Conservation (phyloP, 2,329 filamentous ascomycete genomes). For the Aureobasidium vineae region DNA sequence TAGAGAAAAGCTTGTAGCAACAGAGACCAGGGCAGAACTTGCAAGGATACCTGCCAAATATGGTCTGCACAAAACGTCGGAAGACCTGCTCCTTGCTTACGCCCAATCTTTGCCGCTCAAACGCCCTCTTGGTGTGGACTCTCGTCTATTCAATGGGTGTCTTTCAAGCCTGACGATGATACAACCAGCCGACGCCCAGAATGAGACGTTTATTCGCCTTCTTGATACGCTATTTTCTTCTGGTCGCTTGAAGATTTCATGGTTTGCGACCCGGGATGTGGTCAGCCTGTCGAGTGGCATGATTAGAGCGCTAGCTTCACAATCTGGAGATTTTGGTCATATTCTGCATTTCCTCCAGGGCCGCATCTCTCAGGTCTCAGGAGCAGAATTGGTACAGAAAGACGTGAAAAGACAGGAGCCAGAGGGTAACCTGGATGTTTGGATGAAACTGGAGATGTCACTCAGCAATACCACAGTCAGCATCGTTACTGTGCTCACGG, state of each 20-base stretch:
- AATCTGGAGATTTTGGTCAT: background rate
- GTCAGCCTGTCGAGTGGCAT: slow-evolving; percentile 39
- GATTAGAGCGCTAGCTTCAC: slow-evolving; percentile 34
- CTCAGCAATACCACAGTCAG: slow-evolving; percentile 27
- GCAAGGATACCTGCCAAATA: slow-evolving; percentile 8
- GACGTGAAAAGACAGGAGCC: background rate
- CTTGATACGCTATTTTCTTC: slow-evolving; percentile 38
- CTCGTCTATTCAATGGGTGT: slow-evolving; percentile 20
- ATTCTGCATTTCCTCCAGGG: slow-evolving; percentile 1
- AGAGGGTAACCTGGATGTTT: slow-evolving; percentile 1
- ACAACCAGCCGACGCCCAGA: background rate
- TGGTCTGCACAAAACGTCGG: background rate
- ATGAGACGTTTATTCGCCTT: background rate
- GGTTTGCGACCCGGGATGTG: slow-evolving; percentile 41
- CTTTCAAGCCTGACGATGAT: background rate
- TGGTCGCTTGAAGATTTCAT: slow-evolving; percentile 40
- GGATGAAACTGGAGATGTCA: slow-evolving; percentile 1
- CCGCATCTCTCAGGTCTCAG: background rate
- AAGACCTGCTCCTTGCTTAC: slow-evolving; percentile 7
- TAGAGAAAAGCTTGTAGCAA: slow-evolving; percentile 35
- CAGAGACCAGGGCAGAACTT: slow-evolving; percentile 13
- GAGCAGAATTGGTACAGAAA: background rate
- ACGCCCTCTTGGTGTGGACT: slow-evolving; percentile 4
- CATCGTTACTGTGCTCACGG: slow-evolving; percentile 27
- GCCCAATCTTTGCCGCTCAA: slow-evolving; percentile 19